Evolutionary conservation across 2,329 filamentous ascomycete genomes (phyloP).

Genomic region (Pseudohalonectria lignicola): DNA sequence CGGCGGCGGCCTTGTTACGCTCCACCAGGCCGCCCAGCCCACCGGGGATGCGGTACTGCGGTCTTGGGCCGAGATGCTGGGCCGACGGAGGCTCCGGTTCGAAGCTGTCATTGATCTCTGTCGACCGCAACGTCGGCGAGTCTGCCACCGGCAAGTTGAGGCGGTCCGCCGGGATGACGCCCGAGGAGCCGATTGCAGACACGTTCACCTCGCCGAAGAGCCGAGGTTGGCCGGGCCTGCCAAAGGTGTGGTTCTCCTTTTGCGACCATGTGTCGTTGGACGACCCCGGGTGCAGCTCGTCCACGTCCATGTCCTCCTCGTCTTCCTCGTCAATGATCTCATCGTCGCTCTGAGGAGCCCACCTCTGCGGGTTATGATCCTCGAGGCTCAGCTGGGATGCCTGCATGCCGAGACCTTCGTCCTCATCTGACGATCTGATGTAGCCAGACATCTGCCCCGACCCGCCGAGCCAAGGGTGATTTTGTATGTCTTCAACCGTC

Average conservation of each 20-base stretch:
- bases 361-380: slow-evolving; percentile 23
- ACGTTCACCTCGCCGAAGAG: slow-evolving; percentile 45
- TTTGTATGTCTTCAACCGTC: slow-evolving; percentile 57
- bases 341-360: slow-evolving; percentile 13
- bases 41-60: slow-evolving; percentile 13
- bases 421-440: too few relatives aligned
- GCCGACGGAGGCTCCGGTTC: slow-evolving; percentile 32
- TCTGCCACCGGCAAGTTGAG: slow-evolving; percentile 34
- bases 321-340: slow-evolving; percentile 16
- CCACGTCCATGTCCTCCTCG: slow-evolving; percentile 19
- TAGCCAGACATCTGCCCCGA: too few relatives aligned
- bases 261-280: slow-evolving; percentile 51
- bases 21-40: slow-evolving; percentile 14
- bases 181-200: slow-evolving; percentile 43
- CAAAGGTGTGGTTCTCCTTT: slow-evolving; percentile 66
- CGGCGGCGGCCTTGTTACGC: slow-evolving; percentile 32
- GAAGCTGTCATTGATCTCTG: slow-evolving; percentile 34
- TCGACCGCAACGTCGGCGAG: slow-evolving; percentile 11
- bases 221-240: slow-evolving; percentile 23
- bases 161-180: slow-evolving; percentile 33
- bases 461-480: slow-evolving; percentile 60
- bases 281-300: slow-evolving; percentile 22
- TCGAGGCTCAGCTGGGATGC: slow-evolving; percentile 55
- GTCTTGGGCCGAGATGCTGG: slow-evolving; percentile 1
- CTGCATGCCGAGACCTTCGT: slow-evolving; percentile 46